phyloP scores from a whole-genome alignment of 2,329 filamentous ascomycete species.

The Phaeosphaeriaceae sp. region DNA sequence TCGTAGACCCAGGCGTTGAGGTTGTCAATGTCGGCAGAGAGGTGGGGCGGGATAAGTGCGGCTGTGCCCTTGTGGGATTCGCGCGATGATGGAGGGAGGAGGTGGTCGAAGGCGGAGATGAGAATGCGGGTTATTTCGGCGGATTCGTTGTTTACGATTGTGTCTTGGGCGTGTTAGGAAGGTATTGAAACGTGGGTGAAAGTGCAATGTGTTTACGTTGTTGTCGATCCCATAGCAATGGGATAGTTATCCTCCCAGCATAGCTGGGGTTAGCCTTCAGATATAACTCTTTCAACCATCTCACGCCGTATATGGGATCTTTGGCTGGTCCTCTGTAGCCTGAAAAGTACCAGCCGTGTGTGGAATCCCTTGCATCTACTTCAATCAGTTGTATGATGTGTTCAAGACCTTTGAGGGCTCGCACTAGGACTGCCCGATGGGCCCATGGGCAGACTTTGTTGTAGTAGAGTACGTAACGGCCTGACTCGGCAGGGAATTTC shows the following conservation, averaged over 20 bases:
- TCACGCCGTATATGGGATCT: slow-evolving; percentile 41
- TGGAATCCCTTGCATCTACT: slow-evolving; percentile 44
- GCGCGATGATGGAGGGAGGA: slow-evolving; percentile 58
- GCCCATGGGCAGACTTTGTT: slow-evolving; percentile 71
- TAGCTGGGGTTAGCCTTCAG: slow-evolving; percentile 67
- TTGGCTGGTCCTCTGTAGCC: slow-evolving; percentile 32
- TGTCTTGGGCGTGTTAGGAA: slow-evolving; percentile 26
- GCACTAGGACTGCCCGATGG: slow-evolving; percentile 58
- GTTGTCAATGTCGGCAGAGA: slow-evolving; percentile 76
- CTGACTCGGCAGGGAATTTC: slow-evolving; percentile 65
- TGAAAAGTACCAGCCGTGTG: slow-evolving; percentile 44
- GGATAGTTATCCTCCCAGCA: slow-evolving; percentile 75
- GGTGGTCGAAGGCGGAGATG: slow-evolving; percentile 40
- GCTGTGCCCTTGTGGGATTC: slow-evolving; percentile 62
- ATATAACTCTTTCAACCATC: slow-evolving; percentile 70
- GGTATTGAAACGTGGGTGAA: background rate
- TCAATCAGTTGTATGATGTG: slow-evolving; percentile 58
- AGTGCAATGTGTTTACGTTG: slow-evolving; percentile 34
- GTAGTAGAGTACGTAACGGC: slow-evolving; percentile 69
- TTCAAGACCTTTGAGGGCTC: slow-evolving; percentile 60
- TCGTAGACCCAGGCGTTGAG: slow-evolving; percentile 83
- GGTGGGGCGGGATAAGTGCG: slow-evolving; percentile 71
- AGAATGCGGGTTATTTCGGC: slow-evolving; percentile 46
- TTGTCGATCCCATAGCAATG: slow-evolving; percentile 76
- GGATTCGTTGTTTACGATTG: slow-evolving; percentile 47